Conservation (phyloP, 75 land plant genomes). For the Isoetes taiwanensis region DNA sequence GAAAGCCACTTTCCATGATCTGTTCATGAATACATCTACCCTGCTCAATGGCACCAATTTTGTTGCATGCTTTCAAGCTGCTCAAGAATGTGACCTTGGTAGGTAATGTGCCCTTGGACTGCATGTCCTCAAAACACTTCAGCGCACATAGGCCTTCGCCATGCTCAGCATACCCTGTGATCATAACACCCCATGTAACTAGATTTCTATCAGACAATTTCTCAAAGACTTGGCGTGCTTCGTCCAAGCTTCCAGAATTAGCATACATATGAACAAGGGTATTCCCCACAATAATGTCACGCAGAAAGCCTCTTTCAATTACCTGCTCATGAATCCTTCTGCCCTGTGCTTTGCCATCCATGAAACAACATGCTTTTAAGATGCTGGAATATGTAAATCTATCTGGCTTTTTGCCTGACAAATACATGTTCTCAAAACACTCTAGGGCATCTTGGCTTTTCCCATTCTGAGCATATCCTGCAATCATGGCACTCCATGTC, state of each 20-base stretch:
- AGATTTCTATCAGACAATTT: background rate
- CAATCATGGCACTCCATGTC: conserved; percentile 42
- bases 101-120: conserved; percentile 9
- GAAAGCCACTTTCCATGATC: conserved; percentile 15
- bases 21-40: conserved; percentile 23
- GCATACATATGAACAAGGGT: background rate
- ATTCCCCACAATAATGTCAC: background rate
- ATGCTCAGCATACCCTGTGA: conserved; percentile 8
- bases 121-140: background rate
- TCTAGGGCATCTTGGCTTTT: conserved; percentile 18
- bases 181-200: conserved; percentile 5
- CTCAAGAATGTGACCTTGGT: conserved; percentile 27
- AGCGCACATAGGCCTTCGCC: background rate
- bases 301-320: too few relatives aligned
- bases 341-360: too few relatives aligned
- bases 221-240: background rate
- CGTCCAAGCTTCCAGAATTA: background rate
- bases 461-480: conserved; percentile 22
- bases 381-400: conserved; percentile 22
- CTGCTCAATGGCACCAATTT: conserved; percentile 6
- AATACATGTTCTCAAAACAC: conserved; percentile 37
- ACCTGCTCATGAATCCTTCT: too few relatives aligned
- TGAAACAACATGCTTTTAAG: conserved; percentile 23
- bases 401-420: conserved; percentile 24
- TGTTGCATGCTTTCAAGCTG: conserved; percentile 31